A percentile compares a stretch with the other conserved stretches of the same genome.
These are phyloP conservation scores for Collybiopsis confluens DNA, from an alignment of 768 basidiomycete species.

Conservation along the genomic window DNA sequence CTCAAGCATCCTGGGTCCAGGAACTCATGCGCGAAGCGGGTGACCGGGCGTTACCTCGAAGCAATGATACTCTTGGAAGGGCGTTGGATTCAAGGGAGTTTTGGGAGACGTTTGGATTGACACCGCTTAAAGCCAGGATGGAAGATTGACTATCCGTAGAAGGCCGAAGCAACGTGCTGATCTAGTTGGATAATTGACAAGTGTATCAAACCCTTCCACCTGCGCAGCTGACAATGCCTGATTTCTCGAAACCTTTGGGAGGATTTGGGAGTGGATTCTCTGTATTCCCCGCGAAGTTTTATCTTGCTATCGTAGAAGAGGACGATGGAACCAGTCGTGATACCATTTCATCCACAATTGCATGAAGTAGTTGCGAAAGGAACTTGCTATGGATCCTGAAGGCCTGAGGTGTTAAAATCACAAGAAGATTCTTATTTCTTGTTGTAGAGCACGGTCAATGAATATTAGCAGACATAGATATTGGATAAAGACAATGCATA, in stretches of 20 bases:
- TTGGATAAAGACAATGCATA: no score
- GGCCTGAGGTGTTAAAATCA: no score
- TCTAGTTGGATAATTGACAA: no score
- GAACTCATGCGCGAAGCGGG: constrained; percentile 52
- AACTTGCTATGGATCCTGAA: no score
- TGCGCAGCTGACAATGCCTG: constrained; percentile 28
- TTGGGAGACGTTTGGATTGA: constrained; percentile 45
- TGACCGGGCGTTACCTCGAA: constrained; percentile 50
- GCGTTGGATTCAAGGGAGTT: constrained; percentile 60
- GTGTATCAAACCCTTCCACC: constrained; percentile 29
- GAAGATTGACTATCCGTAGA: constrained; percentile 9
- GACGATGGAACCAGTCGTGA: no score
- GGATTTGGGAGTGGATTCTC: constrained; percentile 26
- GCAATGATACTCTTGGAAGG: constrained; percentile 42
- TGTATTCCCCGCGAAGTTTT: constrained; percentile 21
- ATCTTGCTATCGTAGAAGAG: constrained; percentile 32
- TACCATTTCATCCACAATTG: no score
- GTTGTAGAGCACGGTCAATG: no score
- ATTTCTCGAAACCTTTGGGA: constrained; percentile 26
- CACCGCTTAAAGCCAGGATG: constrained; percentile 36
- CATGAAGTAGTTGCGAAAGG: no score
- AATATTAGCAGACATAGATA: no score
- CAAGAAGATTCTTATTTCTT: no score
- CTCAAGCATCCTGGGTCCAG: constrained; percentile 49
- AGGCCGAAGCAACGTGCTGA: no score